A percentile compares a stretch with the other conserved stretches of the same genome.
phyloP scores from a whole-genome alignment of 352 stramenopile genomes.

The Peronospora belbahrii region DNA sequence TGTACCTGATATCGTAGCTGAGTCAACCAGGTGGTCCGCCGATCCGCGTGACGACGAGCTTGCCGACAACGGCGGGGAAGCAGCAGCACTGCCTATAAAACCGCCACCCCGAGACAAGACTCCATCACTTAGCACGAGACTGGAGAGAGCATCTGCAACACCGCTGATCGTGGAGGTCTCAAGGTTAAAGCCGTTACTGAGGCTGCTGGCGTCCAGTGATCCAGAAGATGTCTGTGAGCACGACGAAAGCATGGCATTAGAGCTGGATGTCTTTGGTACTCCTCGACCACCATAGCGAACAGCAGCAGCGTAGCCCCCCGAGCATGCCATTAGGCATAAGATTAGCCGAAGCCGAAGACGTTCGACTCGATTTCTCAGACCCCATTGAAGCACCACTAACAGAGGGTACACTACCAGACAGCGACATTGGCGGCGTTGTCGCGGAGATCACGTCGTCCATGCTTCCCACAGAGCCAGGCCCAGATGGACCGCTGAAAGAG shows the following conservation, averaged over 20 bases:
- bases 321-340: slow-evolving; percentile 48
- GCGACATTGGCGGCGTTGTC: slow-evolving; percentile 49
- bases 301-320: slow-evolving; percentile 68
- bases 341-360: slow-evolving; percentile 23
- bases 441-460: slow-evolving; percentile 56
- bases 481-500: slow-evolving; percentile 74
- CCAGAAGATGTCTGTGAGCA: slow-evolving; percentile 28
- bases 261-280: slow-evolving; percentile 34
- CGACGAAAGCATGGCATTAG: slow-evolving; percentile 24
- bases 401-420: slow-evolving; percentile 45
- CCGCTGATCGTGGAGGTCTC: slow-evolving; percentile 32
- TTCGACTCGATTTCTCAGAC: slow-evolving; percentile 21
- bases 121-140: slow-evolving; percentile 50
- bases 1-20: slow-evolving; percentile 10
- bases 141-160: slow-evolving; percentile 64
- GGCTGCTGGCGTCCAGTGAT: slow-evolving; percentile 18
- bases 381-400: slow-evolving; percentile 27
- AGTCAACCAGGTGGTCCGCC: slow-evolving; percentile 45
- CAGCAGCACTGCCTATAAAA: slow-evolving; percentile 22
- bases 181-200: slow-evolving; percentile 26
- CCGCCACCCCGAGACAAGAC: slow-evolving; percentile 14
- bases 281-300: slow-evolving; percentile 59
- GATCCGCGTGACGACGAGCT: slow-evolving; percentile 54
- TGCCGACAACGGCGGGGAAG: slow-evolving; percentile 39
- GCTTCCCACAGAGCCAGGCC: slow-evolving; percentile 61